phyloP scores from a whole-genome alignment of 2,329 filamentous ascomycete species.

The Sphaerulina populicola region DNA sequence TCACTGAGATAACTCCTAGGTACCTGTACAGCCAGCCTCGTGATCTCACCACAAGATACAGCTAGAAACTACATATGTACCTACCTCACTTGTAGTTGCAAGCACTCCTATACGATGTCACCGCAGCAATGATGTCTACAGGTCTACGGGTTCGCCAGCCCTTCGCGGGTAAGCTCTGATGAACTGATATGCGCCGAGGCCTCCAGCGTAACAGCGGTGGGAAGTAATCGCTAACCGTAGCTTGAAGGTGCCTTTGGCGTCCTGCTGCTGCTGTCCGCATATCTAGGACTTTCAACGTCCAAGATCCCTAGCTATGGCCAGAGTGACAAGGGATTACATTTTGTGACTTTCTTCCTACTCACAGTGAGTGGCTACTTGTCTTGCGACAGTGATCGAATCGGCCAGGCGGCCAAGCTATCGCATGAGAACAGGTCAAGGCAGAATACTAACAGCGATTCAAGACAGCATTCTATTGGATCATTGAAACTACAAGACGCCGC shows the following conservation, averaged over 20 bases:
- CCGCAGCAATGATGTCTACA: slow-evolving; percentile 28
- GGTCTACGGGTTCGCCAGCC: slow-evolving; percentile 72
- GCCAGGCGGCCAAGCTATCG: background rate
- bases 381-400: background rate
- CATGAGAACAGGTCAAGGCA: background rate
- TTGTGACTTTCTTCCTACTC: slow-evolving; percentile 80
- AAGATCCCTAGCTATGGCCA: slow-evolving; percentile 55
- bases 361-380: slow-evolving; percentile 46
- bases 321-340: slow-evolving; percentile 78
- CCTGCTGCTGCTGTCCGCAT: slow-evolving; percentile 63
- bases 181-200: background rate
- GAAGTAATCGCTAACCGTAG: slow-evolving; percentile 7
- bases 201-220: background rate
- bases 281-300: slow-evolving; percentile 63
- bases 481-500: slow-evolving; percentile 81
- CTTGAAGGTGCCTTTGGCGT: slow-evolving; percentile 42
- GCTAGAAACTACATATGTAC: background rate
- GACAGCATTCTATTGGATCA: slow-evolving; percentile 79
- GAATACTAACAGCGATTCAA: slow-evolving; percentile 5
- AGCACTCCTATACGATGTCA: background rate
- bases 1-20: no score
- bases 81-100: background rate
- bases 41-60: background rate
- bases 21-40: no score
- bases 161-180: slow-evolving; percentile 63